phyloP scores from a whole-genome alignment of 2,329 filamentous ascomycete genomes.

The Trichoderma koningii region DNA sequence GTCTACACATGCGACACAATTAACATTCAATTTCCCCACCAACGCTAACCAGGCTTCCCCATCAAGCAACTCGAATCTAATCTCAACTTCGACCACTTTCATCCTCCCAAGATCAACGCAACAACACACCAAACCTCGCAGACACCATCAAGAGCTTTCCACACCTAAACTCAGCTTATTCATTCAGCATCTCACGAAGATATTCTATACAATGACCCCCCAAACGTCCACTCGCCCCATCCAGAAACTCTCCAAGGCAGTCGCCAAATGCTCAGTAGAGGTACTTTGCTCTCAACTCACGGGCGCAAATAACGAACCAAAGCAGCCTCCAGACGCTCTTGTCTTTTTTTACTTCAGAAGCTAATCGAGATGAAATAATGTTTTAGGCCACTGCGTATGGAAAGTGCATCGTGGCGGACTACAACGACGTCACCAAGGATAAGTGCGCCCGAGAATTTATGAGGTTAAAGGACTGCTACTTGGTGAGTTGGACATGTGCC shows the following conservation, averaged over 20 bases:
- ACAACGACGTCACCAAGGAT: conserved; percentile 86
- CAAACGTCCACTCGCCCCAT: conserved; percentile 48
- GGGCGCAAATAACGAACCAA: neutral
- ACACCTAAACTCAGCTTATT: neutral
- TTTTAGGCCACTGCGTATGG: conserved; percentile 79
- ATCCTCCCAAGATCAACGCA: neutral
- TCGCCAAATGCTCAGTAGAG: conserved; percentile 58
- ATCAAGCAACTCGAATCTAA: too few species aligned
- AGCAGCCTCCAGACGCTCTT: too few species aligned
- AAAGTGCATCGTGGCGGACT: conserved; percentile 87
- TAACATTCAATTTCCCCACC: too few species aligned
- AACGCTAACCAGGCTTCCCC: too few species aligned
- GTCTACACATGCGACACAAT: too few species aligned
- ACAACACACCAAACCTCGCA: neutral
- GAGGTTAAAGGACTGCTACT: conserved; percentile 80
- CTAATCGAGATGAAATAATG: neutral
- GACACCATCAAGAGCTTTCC: too few species aligned
- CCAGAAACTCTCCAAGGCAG: conserved; percentile 57
- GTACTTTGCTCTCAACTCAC: conserved; percentile 37
- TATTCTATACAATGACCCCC: neutral
- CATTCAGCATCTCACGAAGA: neutral
- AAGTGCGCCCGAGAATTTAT: conserved; percentile 87
- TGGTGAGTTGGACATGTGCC: neutral
- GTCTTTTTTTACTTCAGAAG: neutral
- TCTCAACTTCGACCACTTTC: too few species aligned